These are phyloP conservation scores for Irpex sp. DNA, from an alignment of 1,284 basidiomycete species.

Conservation along the genomic window DNA sequence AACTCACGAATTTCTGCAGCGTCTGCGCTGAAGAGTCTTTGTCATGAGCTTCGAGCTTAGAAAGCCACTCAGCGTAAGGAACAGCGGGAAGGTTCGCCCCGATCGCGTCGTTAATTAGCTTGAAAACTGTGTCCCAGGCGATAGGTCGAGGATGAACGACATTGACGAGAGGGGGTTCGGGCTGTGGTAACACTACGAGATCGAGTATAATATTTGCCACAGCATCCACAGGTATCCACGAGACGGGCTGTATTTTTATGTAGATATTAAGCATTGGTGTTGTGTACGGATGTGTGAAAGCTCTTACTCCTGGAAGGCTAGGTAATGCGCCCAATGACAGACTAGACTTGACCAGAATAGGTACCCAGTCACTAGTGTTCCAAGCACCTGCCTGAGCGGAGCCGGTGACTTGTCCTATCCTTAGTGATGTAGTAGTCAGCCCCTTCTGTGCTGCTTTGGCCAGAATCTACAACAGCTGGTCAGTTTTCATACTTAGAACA, in stretches of 20 bases:
- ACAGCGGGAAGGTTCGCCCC: constrained; percentile 1
- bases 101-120: constrained; percentile 1
- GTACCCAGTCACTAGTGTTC: constrained; percentile 29
- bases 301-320: constrained; percentile 20
- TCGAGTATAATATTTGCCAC: constrained; percentile 10
- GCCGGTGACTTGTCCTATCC: constrained; percentile 29
- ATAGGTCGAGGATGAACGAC: constrained; percentile 12
- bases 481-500: neutral
- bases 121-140: constrained; percentile 10
- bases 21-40: constrained; percentile 1
- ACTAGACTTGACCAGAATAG: constrained; percentile 26
- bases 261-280: neutral
- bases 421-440: constrained; percentile 20
- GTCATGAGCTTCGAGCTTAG: constrained; percentile 7
- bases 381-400: constrained; percentile 22
- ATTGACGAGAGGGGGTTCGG: constrained; percentile 10
- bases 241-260: constrained; percentile 3
- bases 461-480: constrained; percentile 19
- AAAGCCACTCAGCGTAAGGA: constrained; percentile 7
- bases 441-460: constrained; percentile 14
- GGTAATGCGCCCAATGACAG: constrained; percentile 22
- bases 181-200: constrained; percentile 1
- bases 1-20: constrained; percentile 9
- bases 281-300: neutral
- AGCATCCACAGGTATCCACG: constrained; percentile 12